Evolutionary conservation across 768 basidiomycete species (phyloP), one percentile per base, ranked within the genome.

Genomic region (Psilocybe azurescens): DNA sequence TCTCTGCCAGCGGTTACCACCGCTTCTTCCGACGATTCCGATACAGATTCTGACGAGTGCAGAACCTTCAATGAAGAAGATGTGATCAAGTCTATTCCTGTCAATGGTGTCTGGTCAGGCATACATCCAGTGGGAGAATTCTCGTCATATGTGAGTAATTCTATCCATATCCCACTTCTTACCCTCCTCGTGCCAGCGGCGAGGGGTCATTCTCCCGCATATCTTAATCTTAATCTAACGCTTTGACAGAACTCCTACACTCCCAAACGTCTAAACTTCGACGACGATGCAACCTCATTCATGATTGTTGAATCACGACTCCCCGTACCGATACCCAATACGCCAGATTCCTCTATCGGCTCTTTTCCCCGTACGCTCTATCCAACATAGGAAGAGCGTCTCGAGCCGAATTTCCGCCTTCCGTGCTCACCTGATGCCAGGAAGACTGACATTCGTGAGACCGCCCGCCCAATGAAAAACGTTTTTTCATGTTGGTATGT

Each of bases 31-130:
- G 66, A 72, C 16, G 73, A 74, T 47, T 70, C 72, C 16, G 73
- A 73, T 50, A 64, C 73, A 16, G 72, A 70, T 53, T 65, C 67
- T 24, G 72, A 73, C 55, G 72, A 73, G 61, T 72, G 65, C 54
- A 61, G 57, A 56, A 72, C 72, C 18, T 70, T 67, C 52, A 60
- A 62, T 18, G 69, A 75, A 30, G 64, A 73, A 18, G 56, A 57
- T 36, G 41, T 53, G 16, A 36, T 29, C 20, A 47, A 48, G 32
- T 30, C 58, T 52, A 63, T 58, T 50, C 56, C 62, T 65, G 61
- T 53, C 48, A 58, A 18, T 64, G 63, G 52, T 50, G 53, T 53
- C 46, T 60, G 48, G 59, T 63, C 57, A 56, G 58, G 52, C n/a
- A 49, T 48, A 54, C 44, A 47, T 36, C 41, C 50, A 57, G 61